Evolutionary conservation across 139 green algal species (phyloP).

Genomic region (Coelastrella sp.): DNA sequence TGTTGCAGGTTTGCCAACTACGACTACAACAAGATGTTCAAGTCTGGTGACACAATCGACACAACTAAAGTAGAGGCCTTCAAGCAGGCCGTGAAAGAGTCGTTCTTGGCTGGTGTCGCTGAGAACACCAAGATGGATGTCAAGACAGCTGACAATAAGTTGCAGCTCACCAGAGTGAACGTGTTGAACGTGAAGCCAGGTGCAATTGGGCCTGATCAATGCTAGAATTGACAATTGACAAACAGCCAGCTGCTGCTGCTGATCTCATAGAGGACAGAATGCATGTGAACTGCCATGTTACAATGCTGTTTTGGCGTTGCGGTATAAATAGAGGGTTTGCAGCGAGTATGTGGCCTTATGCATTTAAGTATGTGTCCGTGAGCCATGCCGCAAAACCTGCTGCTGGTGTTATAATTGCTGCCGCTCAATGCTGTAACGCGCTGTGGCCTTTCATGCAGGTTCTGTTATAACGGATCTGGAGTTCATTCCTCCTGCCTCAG

Average conservation of each 20-base stretch:
- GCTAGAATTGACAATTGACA: background rate
- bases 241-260: background rate
- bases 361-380: too few relatives aligned
- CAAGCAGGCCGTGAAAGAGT: background rate
- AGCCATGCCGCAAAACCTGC: background rate
- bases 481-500: background rate
- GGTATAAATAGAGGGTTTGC: too few relatives aligned
- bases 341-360: too few relatives aligned
- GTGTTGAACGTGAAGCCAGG: background rate
- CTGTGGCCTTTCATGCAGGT: background rate
- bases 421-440: background rate
- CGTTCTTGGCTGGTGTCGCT: background rate
- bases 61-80: background rate
- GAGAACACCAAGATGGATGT: background rate
- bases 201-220: background rate
- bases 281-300: too few relatives aligned
- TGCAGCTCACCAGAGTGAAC: slow-evolving; percentile 3
- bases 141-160: background rate
- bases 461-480: background rate
- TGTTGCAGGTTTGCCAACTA: slow-evolving; percentile 1
- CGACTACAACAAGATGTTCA: background rate
- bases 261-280: too few relatives aligned
- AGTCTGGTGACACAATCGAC: background rate
- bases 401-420: background rate
- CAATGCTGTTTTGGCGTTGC: too few relatives aligned